Percentiles rank a stretch among this genome's conserved stretches.
phyloP scores from a whole-genome alignment of 805 yeast genomes.

The Teunomyces stri region DNA sequence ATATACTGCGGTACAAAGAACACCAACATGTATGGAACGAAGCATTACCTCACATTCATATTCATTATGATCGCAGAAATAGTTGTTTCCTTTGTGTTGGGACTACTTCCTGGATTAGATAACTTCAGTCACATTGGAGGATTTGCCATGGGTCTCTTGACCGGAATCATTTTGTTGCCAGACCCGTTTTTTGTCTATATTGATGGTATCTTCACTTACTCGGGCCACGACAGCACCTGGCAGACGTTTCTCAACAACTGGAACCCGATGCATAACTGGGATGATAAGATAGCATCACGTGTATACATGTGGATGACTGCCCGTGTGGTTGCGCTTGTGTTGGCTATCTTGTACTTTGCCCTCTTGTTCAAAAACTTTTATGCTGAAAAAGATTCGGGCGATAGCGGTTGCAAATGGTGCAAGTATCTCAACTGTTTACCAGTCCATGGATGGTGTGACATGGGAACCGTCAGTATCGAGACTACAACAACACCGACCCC shows the following conservation, averaged over 20 bases:
- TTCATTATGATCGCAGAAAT: slow-evolving; percentile 53
- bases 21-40: slow-evolving; percentile 44
- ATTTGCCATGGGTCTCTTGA: slow-evolving; percentile 56
- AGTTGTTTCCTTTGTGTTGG: slow-evolving; percentile 57
- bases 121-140: slow-evolving; percentile 78
- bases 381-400: slow-evolving; percentile 33
- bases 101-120: slow-evolving; percentile 70
- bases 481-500: slow-evolving; percentile 9
- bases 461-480: slow-evolving; percentile 36
- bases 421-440: slow-evolving; percentile 70
- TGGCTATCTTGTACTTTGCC: slow-evolving; percentile 50
- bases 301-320: slow-evolving; percentile 54
- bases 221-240: slow-evolving; percentile 26
- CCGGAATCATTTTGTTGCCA: slow-evolving; percentile 49
- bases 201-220: slow-evolving; percentile 39
- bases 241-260: slow-evolving; percentile 35
- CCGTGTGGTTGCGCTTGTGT: slow-evolving; percentile 43
- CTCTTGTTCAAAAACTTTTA: slow-evolving; percentile 49
- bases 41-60: slow-evolving; percentile 46
- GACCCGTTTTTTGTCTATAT: slow-evolving; percentile 52
- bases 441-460: slow-evolving; percentile 67
- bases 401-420: slow-evolving; percentile 65
- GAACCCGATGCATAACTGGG: slow-evolving; percentile 36
- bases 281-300: slow-evolving; percentile 30
- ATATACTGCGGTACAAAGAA: slow-evolving; percentile 51